Percentiles rank a stretch among this genome's conserved stretches.
Conservation (phyloP, 2,329 filamentous ascomycete genomes). For the Scortechinia acanthostroma region DNA sequence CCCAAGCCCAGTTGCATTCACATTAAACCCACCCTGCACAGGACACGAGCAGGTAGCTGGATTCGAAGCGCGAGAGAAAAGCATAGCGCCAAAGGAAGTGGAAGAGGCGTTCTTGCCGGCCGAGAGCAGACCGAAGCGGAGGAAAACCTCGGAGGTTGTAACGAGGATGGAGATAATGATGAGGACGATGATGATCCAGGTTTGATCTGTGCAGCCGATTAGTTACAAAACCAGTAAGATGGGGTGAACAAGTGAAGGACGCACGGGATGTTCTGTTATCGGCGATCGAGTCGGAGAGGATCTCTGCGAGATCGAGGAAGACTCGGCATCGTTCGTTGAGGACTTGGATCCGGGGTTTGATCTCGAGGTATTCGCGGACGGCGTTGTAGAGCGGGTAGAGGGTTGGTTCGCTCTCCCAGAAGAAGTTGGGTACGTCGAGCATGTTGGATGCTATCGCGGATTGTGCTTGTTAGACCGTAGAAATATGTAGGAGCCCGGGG, state of each 20-base stretch:
- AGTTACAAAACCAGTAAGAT: not conserved
- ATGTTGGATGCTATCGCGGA: constrained; percentile 38
- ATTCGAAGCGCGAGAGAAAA: not conserved
- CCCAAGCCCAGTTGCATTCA: too few relatives aligned
- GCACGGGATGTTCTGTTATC: constrained; percentile 56
- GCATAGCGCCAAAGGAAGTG: not conserved
- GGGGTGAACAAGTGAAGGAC: not conserved
- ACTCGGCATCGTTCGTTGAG: constrained; percentile 64
- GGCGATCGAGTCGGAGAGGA: constrained; percentile 57
- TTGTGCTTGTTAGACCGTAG: constrained; percentile 29
- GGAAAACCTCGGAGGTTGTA: constrained; percentile 57
- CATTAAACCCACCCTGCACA: too few relatives aligned
- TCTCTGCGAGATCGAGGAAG: constrained; percentile 65
- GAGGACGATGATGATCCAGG: constrained; percentile 67
- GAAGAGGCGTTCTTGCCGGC: too few relatives aligned
- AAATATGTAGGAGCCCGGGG: not conserved
- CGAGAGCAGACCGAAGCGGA: constrained; percentile 50
- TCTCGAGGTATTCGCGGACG: constrained; percentile 65
- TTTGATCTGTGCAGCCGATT: constrained; percentile 34
- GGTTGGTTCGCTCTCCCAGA: constrained; percentile 64
- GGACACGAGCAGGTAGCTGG: too few relatives aligned
- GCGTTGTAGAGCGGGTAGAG: constrained; percentile 62
- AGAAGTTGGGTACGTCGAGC: constrained; percentile 61
- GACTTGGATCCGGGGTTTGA: constrained; percentile 64
- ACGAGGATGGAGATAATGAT: constrained; percentile 61